phyloP scores from a whole-genome alignment of 2,329 filamentous ascomycete species.

The Pleomassaria siparia region DNA sequence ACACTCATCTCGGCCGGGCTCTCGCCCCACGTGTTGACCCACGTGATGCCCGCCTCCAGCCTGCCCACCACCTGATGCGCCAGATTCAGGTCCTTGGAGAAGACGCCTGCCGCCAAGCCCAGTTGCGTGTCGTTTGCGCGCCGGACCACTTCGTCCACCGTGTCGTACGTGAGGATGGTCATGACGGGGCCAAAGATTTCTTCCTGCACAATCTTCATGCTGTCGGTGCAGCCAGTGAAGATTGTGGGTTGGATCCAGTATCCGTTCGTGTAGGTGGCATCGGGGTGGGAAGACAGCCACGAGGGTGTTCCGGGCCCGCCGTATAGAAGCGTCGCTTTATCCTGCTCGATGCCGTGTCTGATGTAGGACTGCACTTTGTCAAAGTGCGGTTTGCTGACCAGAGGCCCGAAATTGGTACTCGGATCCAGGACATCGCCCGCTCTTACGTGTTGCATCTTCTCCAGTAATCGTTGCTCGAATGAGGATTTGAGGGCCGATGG shows the following conservation, averaged over 20 bases:
- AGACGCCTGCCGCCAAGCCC: conserved; percentile 82
- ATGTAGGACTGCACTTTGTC: conserved; percentile 81
- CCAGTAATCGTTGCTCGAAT: conserved; percentile 69
- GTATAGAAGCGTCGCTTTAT: conserved; percentile 72
- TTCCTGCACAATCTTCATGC: conserved; percentile 76
- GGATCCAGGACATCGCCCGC: conserved; percentile 72
- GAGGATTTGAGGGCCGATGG: conserved; percentile 63
- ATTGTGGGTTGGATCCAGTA: conserved; percentile 84
- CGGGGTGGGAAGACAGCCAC: conserved; percentile 47
- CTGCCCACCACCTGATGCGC: conserved; percentile 72
- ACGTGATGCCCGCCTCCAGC: conserved; percentile 83
- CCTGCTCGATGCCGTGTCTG: conserved; percentile 69
- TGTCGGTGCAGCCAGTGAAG: conserved; percentile 82
- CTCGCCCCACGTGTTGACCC: conserved; percentile 95
- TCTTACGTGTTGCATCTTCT: conserved; percentile 70
- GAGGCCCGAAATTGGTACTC: conserved; percentile 78
- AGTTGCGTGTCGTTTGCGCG: conserved; percentile 77
- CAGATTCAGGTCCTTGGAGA: conserved; percentile 71
- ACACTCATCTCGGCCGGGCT: conserved; percentile 89
- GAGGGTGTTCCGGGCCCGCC: conserved; percentile 66
- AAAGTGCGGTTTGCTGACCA: conserved; percentile 73
- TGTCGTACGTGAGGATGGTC: conserved; percentile 73
- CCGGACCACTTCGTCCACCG: conserved; percentile 66
- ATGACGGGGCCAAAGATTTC: conserved; percentile 92
- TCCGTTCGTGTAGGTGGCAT: conserved; percentile 55